A percentile compares a stretch with the other conserved stretches of the same genome.
phyloP scores from a whole-genome alignment of 192 early-diverging fungal genomes.

The Rhizoclosmatium sp. region DNA sequence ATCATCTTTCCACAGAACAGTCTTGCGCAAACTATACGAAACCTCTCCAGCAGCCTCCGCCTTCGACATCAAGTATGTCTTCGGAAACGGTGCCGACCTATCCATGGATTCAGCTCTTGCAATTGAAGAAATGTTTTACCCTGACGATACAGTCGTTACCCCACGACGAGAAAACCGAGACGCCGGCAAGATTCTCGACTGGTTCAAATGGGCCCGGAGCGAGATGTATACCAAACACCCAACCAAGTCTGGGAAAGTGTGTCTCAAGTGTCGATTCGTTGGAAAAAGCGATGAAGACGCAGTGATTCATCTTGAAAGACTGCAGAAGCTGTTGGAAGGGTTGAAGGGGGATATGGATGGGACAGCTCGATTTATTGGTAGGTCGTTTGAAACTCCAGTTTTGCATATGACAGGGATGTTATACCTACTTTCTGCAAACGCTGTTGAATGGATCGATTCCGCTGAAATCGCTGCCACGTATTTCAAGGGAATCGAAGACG shows the following conservation, averaged over 20 bases:
- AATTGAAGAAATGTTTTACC: neutral
- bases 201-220: neutral
- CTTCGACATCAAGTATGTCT: neutral
- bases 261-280: neutral
- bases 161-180: neutral
- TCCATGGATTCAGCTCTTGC: neutral
- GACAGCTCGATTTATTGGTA: neutral
- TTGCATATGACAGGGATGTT: neutral
- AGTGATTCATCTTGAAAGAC: neutral
- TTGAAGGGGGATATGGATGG: neutral
- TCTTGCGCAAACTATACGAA: neutral
- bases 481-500: neutral
- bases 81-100: neutral
- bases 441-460: too few relatives aligned
- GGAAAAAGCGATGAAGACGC: neutral
- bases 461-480: neutral
- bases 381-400: neutral
- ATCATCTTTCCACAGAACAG: neutral
- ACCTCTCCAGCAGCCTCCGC: neutral
- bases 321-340: neutral
- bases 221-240: neutral
- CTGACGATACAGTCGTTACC: neutral
- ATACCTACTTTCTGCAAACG: too few relatives aligned
- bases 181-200: conserved; percentile 1
- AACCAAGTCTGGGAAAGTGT: neutral